Percentiles rank a stretch among this genome's conserved stretches.
Evolutionary conservation across 2,329 filamentous ascomycete genomes (phyloP).

Genomic region (Verticillium tricorpus): DNA sequence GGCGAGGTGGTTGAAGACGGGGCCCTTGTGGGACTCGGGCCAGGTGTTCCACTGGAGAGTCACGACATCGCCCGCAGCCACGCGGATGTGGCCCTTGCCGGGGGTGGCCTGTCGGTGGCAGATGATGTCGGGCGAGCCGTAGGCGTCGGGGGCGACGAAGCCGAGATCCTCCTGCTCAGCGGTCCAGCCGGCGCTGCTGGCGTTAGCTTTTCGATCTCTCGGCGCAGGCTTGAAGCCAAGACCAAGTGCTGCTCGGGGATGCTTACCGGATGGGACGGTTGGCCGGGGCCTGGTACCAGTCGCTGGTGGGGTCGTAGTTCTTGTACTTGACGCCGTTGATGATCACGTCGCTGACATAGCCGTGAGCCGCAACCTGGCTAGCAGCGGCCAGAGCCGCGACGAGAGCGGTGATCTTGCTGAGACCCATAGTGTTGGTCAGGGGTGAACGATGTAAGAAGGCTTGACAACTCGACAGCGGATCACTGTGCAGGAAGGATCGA

Average conservation of each 20-base stretch:
- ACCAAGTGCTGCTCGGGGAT: too few relatives aligned
- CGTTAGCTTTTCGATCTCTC: conserved; percentile 6
- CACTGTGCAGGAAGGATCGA: conserved; percentile 1
- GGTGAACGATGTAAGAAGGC: not conserved
- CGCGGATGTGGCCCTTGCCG: conserved; percentile 32
- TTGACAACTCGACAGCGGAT: not conserved
- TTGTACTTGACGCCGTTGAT: conserved; percentile 37
- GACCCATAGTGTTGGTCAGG: conserved; percentile 14
- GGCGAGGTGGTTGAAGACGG: conserved; percentile 41
- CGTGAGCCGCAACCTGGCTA: conserved; percentile 28
- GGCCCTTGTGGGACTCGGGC: conserved; percentile 44
- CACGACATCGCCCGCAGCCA: conserved; percentile 40
- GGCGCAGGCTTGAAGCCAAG: not conserved
- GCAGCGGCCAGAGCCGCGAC: conserved; percentile 18
- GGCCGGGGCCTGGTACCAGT: conserved; percentile 9
- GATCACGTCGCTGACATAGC: conserved; percentile 36
- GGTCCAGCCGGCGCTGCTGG: conserved; percentile 29
- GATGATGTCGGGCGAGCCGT: conserved; percentile 38
- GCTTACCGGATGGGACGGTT: conserved; percentile 4
- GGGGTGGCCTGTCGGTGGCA: conserved; percentile 39
- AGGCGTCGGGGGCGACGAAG: conserved; percentile 42
- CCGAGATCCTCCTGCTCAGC: conserved; percentile 38
- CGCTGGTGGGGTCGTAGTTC: conserved; percentile 30
- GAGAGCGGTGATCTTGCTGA: conserved; percentile 14
- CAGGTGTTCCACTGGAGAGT: conserved; percentile 44